phyloP scores from a whole-genome alignment of 768 basidiomycete genomes.

The Auriscalpium orientale region DNA sequence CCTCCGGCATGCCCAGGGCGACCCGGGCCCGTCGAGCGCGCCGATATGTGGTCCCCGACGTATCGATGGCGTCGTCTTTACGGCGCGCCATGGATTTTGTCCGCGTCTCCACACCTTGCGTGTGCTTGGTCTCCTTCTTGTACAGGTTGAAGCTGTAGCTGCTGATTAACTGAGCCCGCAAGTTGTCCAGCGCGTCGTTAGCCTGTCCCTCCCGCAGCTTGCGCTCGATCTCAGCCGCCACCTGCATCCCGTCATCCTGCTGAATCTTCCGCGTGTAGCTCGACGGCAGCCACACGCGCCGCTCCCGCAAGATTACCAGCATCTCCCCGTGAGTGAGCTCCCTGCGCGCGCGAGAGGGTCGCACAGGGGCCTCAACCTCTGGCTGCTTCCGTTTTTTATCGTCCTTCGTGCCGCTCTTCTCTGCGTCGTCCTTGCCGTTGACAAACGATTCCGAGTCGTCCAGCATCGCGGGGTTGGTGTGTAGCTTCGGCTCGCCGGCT shows the following conservation, averaged over 20 bases:
- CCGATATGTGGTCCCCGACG: not conserved
- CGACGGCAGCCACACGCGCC: not conserved
- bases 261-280: not conserved
- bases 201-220: conserved; percentile 1
- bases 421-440: not conserved
- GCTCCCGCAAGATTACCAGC: not conserved
- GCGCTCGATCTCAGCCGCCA: not conserved
- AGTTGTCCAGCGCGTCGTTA: not conserved
- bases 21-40: not conserved
- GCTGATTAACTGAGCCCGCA: conserved; percentile 3
- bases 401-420: not conserved
- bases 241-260: not conserved
- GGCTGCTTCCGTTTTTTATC: not conserved
- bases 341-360: not conserved
- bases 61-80: not conserved
- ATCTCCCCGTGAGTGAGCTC: not conserved
- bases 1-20: not conserved
- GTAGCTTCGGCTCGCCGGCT: too few species aligned
- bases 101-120: not conserved
- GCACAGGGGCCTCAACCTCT: not conserved
- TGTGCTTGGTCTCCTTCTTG: not conserved
- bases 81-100: too few species aligned
- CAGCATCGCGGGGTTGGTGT: too few species aligned
- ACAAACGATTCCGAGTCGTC: not conserved
- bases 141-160: not conserved